Percentiles rank a stretch among this genome's conserved stretches.
Evolutionary conservation across 257 asterid genomes (phyloP).

Genomic region (Orobanche coerulescens): DNA sequence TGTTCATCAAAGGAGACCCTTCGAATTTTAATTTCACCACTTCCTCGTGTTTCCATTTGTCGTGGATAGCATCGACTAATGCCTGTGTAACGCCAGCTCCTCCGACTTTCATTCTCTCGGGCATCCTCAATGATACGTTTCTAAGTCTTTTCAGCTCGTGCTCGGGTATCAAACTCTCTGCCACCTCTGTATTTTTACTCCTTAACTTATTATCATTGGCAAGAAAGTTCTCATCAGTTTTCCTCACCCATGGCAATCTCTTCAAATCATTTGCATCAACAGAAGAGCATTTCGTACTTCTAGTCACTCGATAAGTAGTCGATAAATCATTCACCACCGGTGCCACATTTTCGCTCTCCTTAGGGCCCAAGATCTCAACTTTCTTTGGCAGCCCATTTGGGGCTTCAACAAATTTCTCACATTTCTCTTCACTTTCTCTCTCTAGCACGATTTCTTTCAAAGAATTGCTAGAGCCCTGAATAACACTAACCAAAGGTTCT

Average conservation of each 20-base stretch:
- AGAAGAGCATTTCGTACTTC: conserved; percentile 9
- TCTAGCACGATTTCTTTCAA: not conserved
- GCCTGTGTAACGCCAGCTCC: conserved; percentile 73
- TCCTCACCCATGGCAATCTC: conserved; percentile 58
- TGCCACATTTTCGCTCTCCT: conserved; percentile 14
- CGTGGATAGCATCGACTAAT: conserved; percentile 57
- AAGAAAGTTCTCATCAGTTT: conserved; percentile 21
- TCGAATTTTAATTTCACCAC: conserved; percentile 77
- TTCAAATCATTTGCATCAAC: conserved; percentile 12
- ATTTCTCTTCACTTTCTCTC: conserved; percentile 15
- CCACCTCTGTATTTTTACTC: conserved; percentile 39
- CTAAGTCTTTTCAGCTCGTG: conserved; percentile 73
- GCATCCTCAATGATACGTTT: conserved; percentile 63
- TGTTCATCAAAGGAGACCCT: conserved; percentile 74
- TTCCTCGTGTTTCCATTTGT: conserved; percentile 77
- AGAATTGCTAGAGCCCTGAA: conserved; percentile 13
- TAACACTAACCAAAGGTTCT: conserved; percentile 18
- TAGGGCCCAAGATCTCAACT: conserved; percentile 17
- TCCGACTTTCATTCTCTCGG: conserved; percentile 76
- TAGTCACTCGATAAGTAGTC: conserved; percentile 10
- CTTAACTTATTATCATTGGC: conserved; percentile 26
- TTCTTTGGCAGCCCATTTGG: conserved; percentile 14
- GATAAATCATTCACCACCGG: conserved; percentile 9
- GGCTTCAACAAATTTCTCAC: conserved; percentile 18
- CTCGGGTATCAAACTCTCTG: conserved; percentile 73